Evolutionary conservation across 2,329 filamentous ascomycete species (phyloP).

Genomic region (Penicillium sp.): DNA sequence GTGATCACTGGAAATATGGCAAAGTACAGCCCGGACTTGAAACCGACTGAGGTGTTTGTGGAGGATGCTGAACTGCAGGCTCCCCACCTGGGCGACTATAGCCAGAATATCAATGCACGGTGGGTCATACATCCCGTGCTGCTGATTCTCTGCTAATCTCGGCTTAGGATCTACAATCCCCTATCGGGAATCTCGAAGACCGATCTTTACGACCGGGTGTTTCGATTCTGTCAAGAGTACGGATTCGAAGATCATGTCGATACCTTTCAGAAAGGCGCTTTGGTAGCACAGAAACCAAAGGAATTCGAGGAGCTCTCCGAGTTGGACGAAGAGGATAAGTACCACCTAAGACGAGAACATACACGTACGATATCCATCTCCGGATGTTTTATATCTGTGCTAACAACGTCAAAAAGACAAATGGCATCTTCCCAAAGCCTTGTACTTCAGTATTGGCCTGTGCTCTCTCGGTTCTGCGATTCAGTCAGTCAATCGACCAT

Average conservation of each 20-base stretch:
- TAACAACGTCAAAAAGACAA: slow-evolving; percentile 6
- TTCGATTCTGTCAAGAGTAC: slow-evolving; percentile 38
- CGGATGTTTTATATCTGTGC: neutral
- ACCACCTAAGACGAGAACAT: slow-evolving; percentile 28
- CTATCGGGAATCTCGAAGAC: slow-evolving; percentile 22
- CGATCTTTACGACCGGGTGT: slow-evolving; percentile 35
- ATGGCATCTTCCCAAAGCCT: slow-evolving; percentile 16
- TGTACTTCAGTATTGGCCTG: slow-evolving; percentile 33
- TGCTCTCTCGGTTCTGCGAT: slow-evolving; percentile 48
- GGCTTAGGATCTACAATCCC: slow-evolving; percentile 25
- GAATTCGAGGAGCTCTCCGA: slow-evolving; percentile 32
- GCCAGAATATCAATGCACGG: slow-evolving; percentile 19
- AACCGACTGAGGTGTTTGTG: slow-evolving; percentile 14
- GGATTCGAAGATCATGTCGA: slow-evolving; percentile 39
- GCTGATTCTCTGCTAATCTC: neutral
- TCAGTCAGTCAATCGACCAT: slow-evolving; percentile 26
- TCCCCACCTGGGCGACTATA: slow-evolving; percentile 12
- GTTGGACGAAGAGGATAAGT: slow-evolving; percentile 37
- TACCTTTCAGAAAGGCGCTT: slow-evolving; percentile 26
- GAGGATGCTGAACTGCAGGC: slow-evolving; percentile 18
- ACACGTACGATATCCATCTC: slow-evolving; percentile 3
- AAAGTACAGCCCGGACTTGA: slow-evolving; percentile 12
- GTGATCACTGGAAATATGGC: neutral
- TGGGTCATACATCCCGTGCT: neutral
- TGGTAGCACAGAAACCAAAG: slow-evolving; percentile 31